Evolutionary conservation across 148 eudicot genomes (phyloP), one percentile per base, ranked within the genome.

Genomic region (Cornus suecica): DNA sequence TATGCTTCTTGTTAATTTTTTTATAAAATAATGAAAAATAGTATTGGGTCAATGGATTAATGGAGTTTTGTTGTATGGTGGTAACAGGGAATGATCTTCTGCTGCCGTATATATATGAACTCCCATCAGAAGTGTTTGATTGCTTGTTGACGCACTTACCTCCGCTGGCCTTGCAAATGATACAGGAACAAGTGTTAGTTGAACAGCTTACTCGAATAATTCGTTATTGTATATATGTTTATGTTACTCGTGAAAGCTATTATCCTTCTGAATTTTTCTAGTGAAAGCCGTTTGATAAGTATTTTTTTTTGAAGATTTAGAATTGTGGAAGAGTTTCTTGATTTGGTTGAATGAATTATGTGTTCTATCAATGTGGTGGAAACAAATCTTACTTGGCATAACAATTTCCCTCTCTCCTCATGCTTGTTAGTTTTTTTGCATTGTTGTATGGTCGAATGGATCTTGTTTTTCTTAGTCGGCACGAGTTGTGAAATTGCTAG

Each of bases 101-200:
- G 61, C 65, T 85, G 61, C 80, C 78, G 32, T 74, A 75, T 68
- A 73, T 91, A 69, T 87, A 87, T 76, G 86, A 86, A 62, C 79
- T 93, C 22, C 98, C 98, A 20, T 18, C 86, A 23, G 89, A 91
- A 41, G 77, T 93, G 76, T 85, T 91, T 69, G 92, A 93, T 86
- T 80, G 85, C 72, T 82, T 93, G 79, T 30, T 93, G 80, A 81
- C 81, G 48, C 82, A 78, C 41, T 70, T 93, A 32, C 90, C 94
- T 71, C 89, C 98, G 66, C 31, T 90, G 73, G 92, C 91, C 9
- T 88, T 93, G 74, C 89, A 82, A 29, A 88, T 80, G 65, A 70
- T 93, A 75, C 90, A 89, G 37, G 83, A 78, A 22, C 77, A 82
- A 45, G 70, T 82, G 97, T 91, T 32, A 81, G 91, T 81, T 83